Evolutionary conservation across 371 early-diverging fungal genomes (phyloP).

Genomic region (Apophysomyces sp.): DNA sequence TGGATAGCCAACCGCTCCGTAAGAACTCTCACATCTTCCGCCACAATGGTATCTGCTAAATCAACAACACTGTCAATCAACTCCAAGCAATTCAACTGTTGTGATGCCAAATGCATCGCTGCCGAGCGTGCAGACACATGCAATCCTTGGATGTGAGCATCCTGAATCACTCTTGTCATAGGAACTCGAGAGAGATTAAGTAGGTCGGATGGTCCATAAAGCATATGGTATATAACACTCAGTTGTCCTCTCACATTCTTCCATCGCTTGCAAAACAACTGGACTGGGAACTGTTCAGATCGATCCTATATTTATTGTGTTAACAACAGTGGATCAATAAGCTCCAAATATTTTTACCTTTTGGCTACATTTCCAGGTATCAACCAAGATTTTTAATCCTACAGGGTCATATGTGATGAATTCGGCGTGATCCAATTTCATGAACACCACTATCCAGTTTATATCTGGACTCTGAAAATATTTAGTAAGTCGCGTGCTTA

Average conservation of each 20-base stretch:
- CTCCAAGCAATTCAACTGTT: slow-evolving; percentile 75
- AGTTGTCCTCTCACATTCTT: slow-evolving; percentile 69
- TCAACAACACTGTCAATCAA: slow-evolving; percentile 65
- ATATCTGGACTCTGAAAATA: slow-evolving; percentile 45
- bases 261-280: slow-evolving; percentile 76
- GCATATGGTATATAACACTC: slow-evolving; percentile 66
- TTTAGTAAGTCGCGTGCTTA: neutral
- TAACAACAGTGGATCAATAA: neutral
- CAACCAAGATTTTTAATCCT: slow-evolving; percentile 63
- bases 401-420: slow-evolving; percentile 57
- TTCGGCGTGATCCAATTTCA: slow-evolving; percentile 66
- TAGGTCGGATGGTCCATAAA: slow-evolving; percentile 53
- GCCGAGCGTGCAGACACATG: slow-evolving; percentile 46
- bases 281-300: slow-evolving; percentile 65
- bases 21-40: slow-evolving; percentile 63
- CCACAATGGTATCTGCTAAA: slow-evolving; percentile 57
- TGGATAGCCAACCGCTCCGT: slow-evolving; percentile 67
- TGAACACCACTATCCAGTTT: slow-evolving; percentile 64
- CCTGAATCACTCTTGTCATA: slow-evolving; percentile 45
- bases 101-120: slow-evolving; percentile 50
- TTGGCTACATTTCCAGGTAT: slow-evolving; percentile 56
- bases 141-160: slow-evolving; percentile 48
- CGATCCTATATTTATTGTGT: neutral
- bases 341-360: slow-evolving; percentile 44
- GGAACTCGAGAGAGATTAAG: slow-evolving; percentile 45